phyloP scores from a whole-genome alignment of 2,329 filamentous ascomycete genomes.

The Neonectria hederae region DNA sequence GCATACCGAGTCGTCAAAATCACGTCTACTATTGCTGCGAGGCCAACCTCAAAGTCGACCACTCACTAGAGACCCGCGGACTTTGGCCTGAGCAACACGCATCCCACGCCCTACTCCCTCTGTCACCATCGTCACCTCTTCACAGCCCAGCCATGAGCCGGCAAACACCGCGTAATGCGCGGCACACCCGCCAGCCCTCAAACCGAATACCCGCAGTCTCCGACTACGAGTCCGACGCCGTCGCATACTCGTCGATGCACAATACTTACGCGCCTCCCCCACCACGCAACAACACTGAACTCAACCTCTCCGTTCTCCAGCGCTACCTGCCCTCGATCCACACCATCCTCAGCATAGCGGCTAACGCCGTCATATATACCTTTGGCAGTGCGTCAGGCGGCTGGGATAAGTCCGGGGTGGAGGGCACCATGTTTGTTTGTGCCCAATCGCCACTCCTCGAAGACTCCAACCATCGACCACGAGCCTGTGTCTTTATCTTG shows the following conservation, averaged over 20 bases:
- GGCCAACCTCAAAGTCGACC: not conserved
- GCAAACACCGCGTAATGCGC: conserved; percentile 52
- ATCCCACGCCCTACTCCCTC: not conserved
- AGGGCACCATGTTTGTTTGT: conserved; percentile 91
- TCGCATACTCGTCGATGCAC: conserved; percentile 47
- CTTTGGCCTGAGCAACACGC: not conserved
- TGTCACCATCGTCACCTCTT: conserved; percentile 14
- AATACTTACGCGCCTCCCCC: conserved; percentile 55
- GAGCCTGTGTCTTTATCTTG: conserved; percentile 74
- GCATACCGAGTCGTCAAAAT: not conserved
- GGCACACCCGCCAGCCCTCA: conserved; percentile 54
- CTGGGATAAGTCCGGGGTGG: conserved; percentile 88
- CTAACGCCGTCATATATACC: conserved; percentile 86
- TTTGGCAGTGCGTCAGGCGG: conserved; percentile 71
- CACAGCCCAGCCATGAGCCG: conserved; percentile 53
- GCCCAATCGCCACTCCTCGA: conserved; percentile 60
- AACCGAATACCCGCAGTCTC: conserved; percentile 55
- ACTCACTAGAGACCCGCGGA: not conserved
- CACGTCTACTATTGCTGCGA: not conserved
- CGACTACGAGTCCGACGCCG: conserved; percentile 75
- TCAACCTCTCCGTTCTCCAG: conserved; percentile 86
- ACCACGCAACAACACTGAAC: conserved; percentile 80
- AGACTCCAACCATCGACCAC: conserved; percentile 46
- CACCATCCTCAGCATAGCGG: conserved; percentile 80
- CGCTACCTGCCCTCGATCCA: conserved; percentile 81